Evolutionary conservation across 106 monocot genomes (phyloP).

Genomic region (Vanilla planifolia): DNA sequence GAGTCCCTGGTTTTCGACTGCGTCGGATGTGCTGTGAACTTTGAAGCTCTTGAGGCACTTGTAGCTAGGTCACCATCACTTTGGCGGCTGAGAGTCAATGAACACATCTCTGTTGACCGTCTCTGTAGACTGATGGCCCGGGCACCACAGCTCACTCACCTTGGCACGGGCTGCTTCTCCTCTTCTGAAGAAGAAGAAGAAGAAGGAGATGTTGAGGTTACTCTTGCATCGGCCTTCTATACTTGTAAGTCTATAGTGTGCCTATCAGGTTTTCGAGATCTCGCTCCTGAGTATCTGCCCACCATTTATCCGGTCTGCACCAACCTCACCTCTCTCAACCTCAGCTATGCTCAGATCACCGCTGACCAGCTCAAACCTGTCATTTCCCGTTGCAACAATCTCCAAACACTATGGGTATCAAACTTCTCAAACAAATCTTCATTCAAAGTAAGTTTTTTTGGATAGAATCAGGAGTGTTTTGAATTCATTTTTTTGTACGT

Average conservation of each 20-base stretch:
- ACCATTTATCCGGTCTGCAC: slow-evolving; percentile 53
- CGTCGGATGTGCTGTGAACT: slow-evolving; percentile 32
- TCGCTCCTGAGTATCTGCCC: slow-evolving; percentile 32
- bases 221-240: slow-evolving; percentile 27
- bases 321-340: slow-evolving; percentile 57
- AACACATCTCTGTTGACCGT: slow-evolving; percentile 5
- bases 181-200: neutral
- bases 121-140: slow-evolving; percentile 33
- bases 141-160: slow-evolving; percentile 48
- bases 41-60: slow-evolving; percentile 54
- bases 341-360: slow-evolving; percentile 41
- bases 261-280: slow-evolving; percentile 52
- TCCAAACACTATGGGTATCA: slow-evolving; percentile 65
- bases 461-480: neutral
- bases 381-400: slow-evolving; percentile 50
- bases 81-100: slow-evolving; percentile 40
- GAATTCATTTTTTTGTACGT: neutral
- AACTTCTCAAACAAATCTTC: neutral
- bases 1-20: slow-evolving; percentile 78
- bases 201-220: slow-evolving; percentile 1
- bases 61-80: slow-evolving; percentile 52
- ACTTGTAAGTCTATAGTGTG: slow-evolving; percentile 38
- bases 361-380: slow-evolving; percentile 44
- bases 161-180: slow-evolving; percentile 60
- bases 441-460: slow-evolving; percentile 2